A percentile compares a stretch with the other conserved stretches of the same genome.
These are phyloP conservation scores for Eucalyptus cloeziana DNA, from an alignment of 345 rosid species.

Conservation along the genomic window DNA sequence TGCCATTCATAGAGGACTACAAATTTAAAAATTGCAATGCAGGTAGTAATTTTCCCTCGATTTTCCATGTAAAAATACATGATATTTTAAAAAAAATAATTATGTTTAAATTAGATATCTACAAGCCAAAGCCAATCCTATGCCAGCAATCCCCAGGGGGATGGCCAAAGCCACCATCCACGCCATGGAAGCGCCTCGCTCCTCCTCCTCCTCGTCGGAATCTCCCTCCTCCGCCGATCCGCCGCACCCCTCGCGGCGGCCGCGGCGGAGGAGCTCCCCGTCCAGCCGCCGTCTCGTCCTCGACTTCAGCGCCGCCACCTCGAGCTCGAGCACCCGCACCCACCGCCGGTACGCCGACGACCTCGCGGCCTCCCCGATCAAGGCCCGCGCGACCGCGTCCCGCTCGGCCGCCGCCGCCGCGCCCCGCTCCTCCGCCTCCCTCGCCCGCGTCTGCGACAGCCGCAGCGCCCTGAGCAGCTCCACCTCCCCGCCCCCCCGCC, in stretches of 20 bases:
- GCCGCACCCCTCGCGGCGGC: not conserved
- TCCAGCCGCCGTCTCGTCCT: not conserved
- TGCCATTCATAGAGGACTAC: not conserved
- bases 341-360: slow-evolving; percentile 30
- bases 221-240: not conserved
- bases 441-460: slow-evolving; percentile 52
- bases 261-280: not conserved
- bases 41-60: not conserved
- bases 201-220: not conserved
- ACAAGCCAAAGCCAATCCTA: slow-evolving; percentile 22
- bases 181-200: not conserved
- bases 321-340: slow-evolving; percentile 39
- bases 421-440: slow-evolving; percentile 52
- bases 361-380: slow-evolving; percentile 25
- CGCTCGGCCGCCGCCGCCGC: slow-evolving; percentile 21
- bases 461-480: slow-evolving; percentile 53
- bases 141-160: slow-evolving; percentile 36
- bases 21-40: not conserved
- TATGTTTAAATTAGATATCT: not conserved
- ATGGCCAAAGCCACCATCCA: slow-evolving; percentile 26
- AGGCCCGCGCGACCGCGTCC: slow-evolving; percentile 14
- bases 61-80: not conserved
- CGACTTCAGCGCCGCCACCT: slow-evolving; percentile 12
- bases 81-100: fast-evolving
- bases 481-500: slow-evolving; percentile 12